These are phyloP conservation scores for Fusarium longipes DNA, from an alignment of 2,329 filamentous ascomycete genomes.

Conservation along the genomic window DNA sequence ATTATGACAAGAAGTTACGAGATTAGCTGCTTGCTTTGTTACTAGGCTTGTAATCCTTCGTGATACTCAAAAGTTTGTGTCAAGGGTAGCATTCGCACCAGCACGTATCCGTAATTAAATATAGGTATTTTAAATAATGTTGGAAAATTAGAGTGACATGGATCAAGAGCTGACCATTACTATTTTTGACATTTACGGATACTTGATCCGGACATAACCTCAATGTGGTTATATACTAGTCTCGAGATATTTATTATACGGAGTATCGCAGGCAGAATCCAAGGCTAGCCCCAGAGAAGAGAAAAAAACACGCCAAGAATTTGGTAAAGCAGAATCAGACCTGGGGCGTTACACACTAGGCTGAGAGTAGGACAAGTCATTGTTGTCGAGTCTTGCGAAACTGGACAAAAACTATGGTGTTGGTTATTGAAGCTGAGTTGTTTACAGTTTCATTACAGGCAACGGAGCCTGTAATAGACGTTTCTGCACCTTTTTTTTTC, in stretches of 20 bases:
- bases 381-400: slow-evolving; percentile 10
- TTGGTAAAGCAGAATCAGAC: background rate
- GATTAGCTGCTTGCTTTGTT: slow-evolving; percentile 10
- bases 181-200: slow-evolving; percentile 25
- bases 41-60: background rate
- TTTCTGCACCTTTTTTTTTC: background rate
- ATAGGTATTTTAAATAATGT: background rate
- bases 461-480: background rate
- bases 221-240: background rate
- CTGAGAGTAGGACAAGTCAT: slow-evolving; percentile 2
- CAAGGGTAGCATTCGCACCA: background rate
- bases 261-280: no score
- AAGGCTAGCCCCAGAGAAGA: background rate
- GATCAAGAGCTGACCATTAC: slow-evolving; percentile 12
- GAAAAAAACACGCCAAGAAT: background rate
- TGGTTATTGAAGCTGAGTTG: slow-evolving; percentile 14
- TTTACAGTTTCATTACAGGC: slow-evolving; percentile 3
- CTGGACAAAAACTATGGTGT: background rate
- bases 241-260: no score
- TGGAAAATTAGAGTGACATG: slow-evolving; percentile 18
- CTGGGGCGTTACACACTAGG: background rate
- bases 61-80: slow-evolving; percentile 15
- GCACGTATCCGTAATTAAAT: slow-evolving; percentile 14
- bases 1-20: slow-evolving; percentile 25
- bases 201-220: no score